Conservation (phyloP, 345 rosid genomes). For the Carallia brachiata region DNA sequence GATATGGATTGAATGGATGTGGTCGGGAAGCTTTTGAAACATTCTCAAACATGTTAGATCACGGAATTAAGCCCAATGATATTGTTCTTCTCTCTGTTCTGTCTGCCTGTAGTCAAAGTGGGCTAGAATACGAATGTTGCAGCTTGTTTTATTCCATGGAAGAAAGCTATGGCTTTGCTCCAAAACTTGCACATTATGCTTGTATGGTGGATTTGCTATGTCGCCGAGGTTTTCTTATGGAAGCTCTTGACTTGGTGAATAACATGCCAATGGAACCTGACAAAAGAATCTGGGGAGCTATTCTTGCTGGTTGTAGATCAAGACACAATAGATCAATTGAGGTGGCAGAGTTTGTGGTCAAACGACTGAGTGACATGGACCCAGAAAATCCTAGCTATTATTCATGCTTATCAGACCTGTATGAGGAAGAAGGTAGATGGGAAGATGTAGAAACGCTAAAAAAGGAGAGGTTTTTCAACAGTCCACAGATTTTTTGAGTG, state of each 20-base stretch:
- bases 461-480: not conserved
- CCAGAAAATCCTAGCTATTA: constrained; percentile 5
- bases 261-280: constrained; percentile 13
- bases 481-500: no score
- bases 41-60: constrained; percentile 13
- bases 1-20: constrained; percentile 15
- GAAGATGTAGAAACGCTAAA: constrained; percentile 4
- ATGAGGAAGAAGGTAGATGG: constrained; percentile 8
- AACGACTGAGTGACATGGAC: constrained; percentile 6
- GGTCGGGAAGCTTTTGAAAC: constrained; percentile 17
- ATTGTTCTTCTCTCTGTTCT: constrained; percentile 12
- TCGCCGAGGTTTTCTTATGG: constrained; percentile 2
- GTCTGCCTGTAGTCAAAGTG: constrained; percentile 18
- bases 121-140: constrained; percentile 9
- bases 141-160: constrained; percentile 10
- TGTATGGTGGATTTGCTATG: constrained; percentile 20
- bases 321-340: not conserved
- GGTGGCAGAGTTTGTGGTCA: constrained; percentile 7
- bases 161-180: constrained; percentile 9
- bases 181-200: constrained; percentile 17
- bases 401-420: constrained; percentile 1
- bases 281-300: constrained; percentile 20
- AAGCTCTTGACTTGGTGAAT: constrained; percentile 15
- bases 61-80: constrained; percentile 15
- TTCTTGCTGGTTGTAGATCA: constrained; percentile 13